Base-by-base conservation (phyloP, 768 basidiomycete species). In the Tylopilus plumbeoviolaceoides region DNA sequence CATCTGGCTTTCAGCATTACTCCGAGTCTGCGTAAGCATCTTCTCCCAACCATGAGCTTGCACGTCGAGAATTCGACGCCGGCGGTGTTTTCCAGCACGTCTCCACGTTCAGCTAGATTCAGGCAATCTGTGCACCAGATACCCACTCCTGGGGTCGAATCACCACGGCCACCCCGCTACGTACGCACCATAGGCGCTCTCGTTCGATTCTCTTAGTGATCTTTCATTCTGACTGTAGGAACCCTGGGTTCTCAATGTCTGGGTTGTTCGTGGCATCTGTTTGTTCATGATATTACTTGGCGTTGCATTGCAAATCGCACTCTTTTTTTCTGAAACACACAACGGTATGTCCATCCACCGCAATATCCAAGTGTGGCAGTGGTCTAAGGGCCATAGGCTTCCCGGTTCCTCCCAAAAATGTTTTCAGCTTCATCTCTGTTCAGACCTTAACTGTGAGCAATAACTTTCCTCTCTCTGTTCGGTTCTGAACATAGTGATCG, bases 51-150 rank as follows among this genome's bases (percentile, higher is more conserved):
- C 47, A 57, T 56, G 65, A 47, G 17, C 52, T 30, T 30, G 30
- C 39, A 46, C 36, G 12, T 20, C 20, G 14, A 51, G 11, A 21
- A 10, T 4, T 38, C 50, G 3, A 47, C 25, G 12, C 43, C 47
- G 38, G 9, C 28, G 11, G 3, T 44, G 17, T 40, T 45, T 9
- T 8, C 30, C 7, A 42, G 20, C n/a, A 18, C 17, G 21, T 45
- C 51, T 27, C 61, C 60, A 5, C 51, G 54, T 23, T 73, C 73
- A 1, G 65, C 68, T 47, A 68, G 69, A 53, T 77, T 75, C 59
- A 72, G 71, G 51, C 75, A 75, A 42, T 75, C 77, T 2, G 73
- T 75, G 2, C 71, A 80, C 47, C 65, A 76, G 25, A 81, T 83
- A 58, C 82, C 81, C 14, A 68, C 77, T 2, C 74, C 75, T 14